Base-by-base conservation (phyloP, 179 eudicot genomes). In the Sideroxylon spinosum region DNA sequence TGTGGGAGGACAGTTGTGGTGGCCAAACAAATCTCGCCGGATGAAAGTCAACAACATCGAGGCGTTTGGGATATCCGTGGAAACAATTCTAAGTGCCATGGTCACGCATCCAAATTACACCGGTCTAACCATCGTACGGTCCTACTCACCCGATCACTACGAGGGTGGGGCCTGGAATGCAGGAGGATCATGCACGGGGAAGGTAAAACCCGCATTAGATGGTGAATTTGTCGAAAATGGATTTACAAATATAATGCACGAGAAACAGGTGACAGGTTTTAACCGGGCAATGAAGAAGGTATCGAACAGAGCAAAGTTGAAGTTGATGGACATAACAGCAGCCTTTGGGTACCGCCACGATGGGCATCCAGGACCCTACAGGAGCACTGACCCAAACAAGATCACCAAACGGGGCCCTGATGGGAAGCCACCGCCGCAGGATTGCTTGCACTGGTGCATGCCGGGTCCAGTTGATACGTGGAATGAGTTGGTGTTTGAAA, bases 391-490 rank as follows among this genome's bases (percentile, higher is more conserved):
- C 79, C 95, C 97, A 0, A 90, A 93, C 49, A 92, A 93, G 86
- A 79, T 86, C 74, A 92, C 97, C 0, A 85, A 83, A 49, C 84
- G 90, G n/a, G 90, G 89, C 19, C 90, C 88, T 0, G 85, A 90
- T 75, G 98, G 95, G 67, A 88, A 79, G 84, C 98, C 97, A 0
- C 97, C 95, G 1, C 93, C 98, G 0, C 98, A 93, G 82, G 98
- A 93, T 87, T 93, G 98, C 85, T 68, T 93, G 68, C 98, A 93
- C 77, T 93, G 98, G 98, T 93, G 98, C 82, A 90, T 93, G 97
- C 98, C 98, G 0, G 98, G 98, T 44, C 95, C 95, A 3, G 88
- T 89, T 76, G 98, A 93, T 78, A 89, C 91, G 32, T 93, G 95
- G 98, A 92, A 93, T 71, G 98, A 93, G 81, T 70, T 93, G 49